Percentiles rank a stretch among this genome's conserved stretches.
Evolutionary conservation across 495 filamentous ascomycete genomes (phyloP).

Genomic region (Echria macrotheca): DNA sequence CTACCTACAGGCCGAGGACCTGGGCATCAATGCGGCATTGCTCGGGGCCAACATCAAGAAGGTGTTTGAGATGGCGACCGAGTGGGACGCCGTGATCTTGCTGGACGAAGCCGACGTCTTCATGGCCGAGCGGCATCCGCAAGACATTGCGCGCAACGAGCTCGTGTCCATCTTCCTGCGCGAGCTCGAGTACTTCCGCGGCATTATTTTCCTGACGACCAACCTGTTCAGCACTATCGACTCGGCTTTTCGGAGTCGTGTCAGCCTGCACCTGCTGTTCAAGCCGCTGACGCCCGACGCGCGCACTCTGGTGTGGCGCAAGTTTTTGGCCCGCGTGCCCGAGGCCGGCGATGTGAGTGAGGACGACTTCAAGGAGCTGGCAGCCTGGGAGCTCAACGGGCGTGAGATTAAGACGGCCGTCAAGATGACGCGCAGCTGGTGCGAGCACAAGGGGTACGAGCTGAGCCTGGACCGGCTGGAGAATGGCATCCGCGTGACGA

Average conservation of each 20-base stretch:
- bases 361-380: conserved; percentile 41
- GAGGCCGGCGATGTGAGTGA: conserved; percentile 31
- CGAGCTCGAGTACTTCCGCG: conserved; percentile 52
- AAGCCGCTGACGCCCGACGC: conserved; percentile 23
- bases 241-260: conserved; percentile 30
- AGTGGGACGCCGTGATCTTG: conserved; percentile 50
- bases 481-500: conserved; percentile 32
- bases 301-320: conserved; percentile 26
- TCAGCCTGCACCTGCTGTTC: conserved; percentile 30
- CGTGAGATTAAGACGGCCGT: conserved; percentile 62
- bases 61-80: conserved; percentile 46
- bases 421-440: conserved; percentile 42
- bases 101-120: conserved; percentile 51
- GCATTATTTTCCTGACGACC: conserved; percentile 49
- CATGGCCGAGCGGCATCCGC: conserved; percentile 39
- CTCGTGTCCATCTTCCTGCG: conserved; percentile 50
- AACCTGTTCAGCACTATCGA: conserved; percentile 38
- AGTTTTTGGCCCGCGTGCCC: conserved; percentile 24
- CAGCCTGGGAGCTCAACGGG: conserved; percentile 49
- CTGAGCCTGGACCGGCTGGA: conserved; percentile 31
- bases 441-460: conserved; percentile 30
- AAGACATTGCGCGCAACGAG: conserved; percentile 47
- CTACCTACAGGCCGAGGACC: conserved; percentile 48
- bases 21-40: conserved; percentile 40
- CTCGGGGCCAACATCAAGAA: conserved; percentile 46